Evolutionary conservation across 192 early-diverging fungal species (phyloP).

Genomic region (Umbelopsis isabellina): DNA sequence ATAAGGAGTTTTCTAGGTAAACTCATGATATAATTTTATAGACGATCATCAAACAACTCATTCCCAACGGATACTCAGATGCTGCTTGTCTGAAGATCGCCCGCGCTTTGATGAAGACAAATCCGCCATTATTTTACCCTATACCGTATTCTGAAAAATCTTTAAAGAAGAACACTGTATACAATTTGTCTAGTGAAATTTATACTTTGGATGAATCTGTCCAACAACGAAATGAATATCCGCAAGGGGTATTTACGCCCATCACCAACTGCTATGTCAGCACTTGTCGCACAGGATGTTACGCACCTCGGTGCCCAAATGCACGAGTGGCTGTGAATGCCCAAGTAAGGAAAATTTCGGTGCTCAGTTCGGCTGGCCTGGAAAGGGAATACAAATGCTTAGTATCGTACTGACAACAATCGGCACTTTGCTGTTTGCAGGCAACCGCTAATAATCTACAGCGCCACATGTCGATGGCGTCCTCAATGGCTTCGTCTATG

Average conservation of each 20-base stretch:
- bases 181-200: conserved; percentile 32
- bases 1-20: neutral
- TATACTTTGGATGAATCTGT: conserved; percentile 27
- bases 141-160: conserved; percentile 34
- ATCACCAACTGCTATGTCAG: conserved; percentile 26
- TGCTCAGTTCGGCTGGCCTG: conserved; percentile 1
- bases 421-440: conserved; percentile 2
- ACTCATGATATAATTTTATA: neutral
- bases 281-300: conserved; percentile 26
- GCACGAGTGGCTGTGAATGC: conserved; percentile 8
- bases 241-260: conserved; percentile 28
- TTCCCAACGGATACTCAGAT: neutral
- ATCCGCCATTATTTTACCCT: conserved; percentile 29
- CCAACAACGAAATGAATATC: neutral
- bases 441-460: neutral
- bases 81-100: conserved; percentile 19
- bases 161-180: conserved; percentile 27
- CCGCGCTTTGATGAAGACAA: conserved; percentile 21
- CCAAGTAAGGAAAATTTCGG: conserved; percentile 19
- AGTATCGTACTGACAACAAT: neutral
- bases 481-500: conserved; percentile 26
- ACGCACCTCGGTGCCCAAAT: conserved; percentile 35
- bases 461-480: conserved; percentile 21
- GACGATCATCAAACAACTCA: neutral
- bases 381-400: neutral